phyloP scores from a whole-genome alignment of 169 alveolate genomes.

The Perkinsus olseni region DNA sequence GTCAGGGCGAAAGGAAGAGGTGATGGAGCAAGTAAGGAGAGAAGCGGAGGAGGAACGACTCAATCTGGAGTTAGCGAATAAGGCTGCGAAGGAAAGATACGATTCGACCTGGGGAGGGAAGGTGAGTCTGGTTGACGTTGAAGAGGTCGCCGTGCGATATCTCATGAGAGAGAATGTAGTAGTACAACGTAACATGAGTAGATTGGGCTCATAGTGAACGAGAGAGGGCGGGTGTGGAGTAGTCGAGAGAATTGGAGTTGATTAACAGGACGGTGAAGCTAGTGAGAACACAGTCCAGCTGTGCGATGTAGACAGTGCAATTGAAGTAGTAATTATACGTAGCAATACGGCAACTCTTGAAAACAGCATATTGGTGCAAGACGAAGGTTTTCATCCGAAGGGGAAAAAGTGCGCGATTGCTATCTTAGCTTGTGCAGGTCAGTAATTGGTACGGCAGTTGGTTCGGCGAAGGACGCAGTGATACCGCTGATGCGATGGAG shows the following conservation, averaged over 20 bases:
- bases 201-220: neutral
- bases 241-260: too few relatives aligned
- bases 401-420: neutral
- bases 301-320: too few relatives aligned
- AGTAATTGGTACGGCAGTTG: neutral
- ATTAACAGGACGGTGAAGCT: too few relatives aligned
- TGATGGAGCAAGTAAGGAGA: neutral
- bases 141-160: neutral
- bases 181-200: too few relatives aligned
- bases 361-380: neutral
- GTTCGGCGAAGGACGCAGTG: neutral
- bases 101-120: neutral
- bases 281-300: too few relatives aligned
- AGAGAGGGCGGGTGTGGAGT: neutral
- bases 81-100: neutral
- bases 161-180: too few relatives aligned
- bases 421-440: neutral
- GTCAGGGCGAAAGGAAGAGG: neutral
- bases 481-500: neutral
- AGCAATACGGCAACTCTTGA: neutral
- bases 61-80: neutral
- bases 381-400: neutral
- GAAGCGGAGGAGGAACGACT: neutral
- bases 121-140: neutral
- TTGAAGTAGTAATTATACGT: too few relatives aligned